Evolutionary conservation across 2,329 filamentous ascomycete genomes (phyloP).

Genomic region (Ophiostoma sp.): DNA sequence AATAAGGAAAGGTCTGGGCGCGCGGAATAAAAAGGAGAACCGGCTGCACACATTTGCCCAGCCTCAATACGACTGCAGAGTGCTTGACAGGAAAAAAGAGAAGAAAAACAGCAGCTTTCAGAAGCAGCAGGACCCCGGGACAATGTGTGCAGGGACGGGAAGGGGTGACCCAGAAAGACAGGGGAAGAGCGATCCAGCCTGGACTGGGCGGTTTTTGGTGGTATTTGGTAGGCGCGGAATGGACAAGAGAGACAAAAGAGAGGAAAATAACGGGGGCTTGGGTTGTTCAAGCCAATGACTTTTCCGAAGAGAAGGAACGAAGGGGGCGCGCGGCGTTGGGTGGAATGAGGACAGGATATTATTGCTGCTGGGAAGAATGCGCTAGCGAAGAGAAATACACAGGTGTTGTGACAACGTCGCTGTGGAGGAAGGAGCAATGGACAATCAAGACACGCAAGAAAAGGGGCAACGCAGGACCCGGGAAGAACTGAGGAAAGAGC

Average conservation of each 20-base stretch:
- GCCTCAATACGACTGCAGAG: background rate
- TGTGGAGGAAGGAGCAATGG: slow-evolving; percentile 11
- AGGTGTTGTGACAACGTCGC: slow-evolving; percentile 5
- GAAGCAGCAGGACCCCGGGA: background rate
- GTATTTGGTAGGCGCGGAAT: slow-evolving; percentile 46
- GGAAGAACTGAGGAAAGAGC: slow-evolving; percentile 6
- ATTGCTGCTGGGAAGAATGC: background rate
- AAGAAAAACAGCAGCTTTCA: slow-evolving; percentile 8
- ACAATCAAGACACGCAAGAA: slow-evolving; percentile 5
- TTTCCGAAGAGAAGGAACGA: slow-evolving; percentile 43
- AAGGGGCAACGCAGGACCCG: background rate
- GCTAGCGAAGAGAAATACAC: slow-evolving; percentile 4
- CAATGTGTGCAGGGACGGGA: background rate
- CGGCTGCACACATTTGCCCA: background rate
- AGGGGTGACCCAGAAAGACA: background rate
- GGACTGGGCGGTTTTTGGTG: slow-evolving; percentile 46
- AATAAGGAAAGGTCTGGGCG: background rate
- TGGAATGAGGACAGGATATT: slow-evolving; percentile 18
- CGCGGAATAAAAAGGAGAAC: slow-evolving; percentile 8
- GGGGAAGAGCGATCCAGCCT: slow-evolving; percentile 10
- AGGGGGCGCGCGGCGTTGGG: slow-evolving; percentile 28
- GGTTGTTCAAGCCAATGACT: slow-evolving; percentile 44
- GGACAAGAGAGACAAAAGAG: slow-evolving; percentile 48
- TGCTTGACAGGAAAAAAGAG: background rate
- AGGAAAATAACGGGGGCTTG: slow-evolving; percentile 42